Evolutionary conservation across 192 early-diverging fungal species (phyloP), one percentile per base, ranked within the genome.

Genomic region (Entophlyctis helioformis): DNA sequence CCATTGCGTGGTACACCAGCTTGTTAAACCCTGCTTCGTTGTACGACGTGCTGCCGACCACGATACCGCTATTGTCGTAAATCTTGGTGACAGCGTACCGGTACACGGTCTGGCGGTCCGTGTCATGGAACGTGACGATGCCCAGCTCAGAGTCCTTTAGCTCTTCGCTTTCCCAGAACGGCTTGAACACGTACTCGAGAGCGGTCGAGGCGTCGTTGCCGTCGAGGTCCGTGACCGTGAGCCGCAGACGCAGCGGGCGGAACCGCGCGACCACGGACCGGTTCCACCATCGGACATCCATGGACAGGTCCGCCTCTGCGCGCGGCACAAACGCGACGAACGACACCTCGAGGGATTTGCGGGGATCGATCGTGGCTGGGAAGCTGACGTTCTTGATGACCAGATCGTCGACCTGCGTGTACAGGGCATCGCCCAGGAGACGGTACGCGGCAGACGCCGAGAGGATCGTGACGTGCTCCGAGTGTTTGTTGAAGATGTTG

Each of bases 391-490:
- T 54, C 3, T 48, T 53, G 18, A 62, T 22, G 2, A 21, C 50
- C 21, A 63, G 20, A 1, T 43, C 33, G 8, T 54, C 53, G 0
- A 50, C 53, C 8, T 67, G 44, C 10, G 50, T 28, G 20, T 68
- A 65, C 10, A 60, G 47, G 8, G 50, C 27, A 1, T 72, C 69
- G 4, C 69, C 69, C 16, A 72, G 52, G 2, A 72, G 26, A 27
- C 69, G 63, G 19, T 62, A 72, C 12, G 62, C 49, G 9, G 62
- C 66, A 1, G 56, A 64, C 36, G 63, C 58, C 46, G 48, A 46
- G 2, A 29, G 45, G n/a, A 69, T 50, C 10, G 53, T 54, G 2
- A 44, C 39, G 3, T 64, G 65, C 8, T 42, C 18, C 0, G 53
- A 24, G 23, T 23, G 20, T 32, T 53, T 38, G 52, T 72, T 72